Base-by-base conservation (phyloP, 2,329 filamentous ascomycete species). In the Westerdykella sp. region DNA sequence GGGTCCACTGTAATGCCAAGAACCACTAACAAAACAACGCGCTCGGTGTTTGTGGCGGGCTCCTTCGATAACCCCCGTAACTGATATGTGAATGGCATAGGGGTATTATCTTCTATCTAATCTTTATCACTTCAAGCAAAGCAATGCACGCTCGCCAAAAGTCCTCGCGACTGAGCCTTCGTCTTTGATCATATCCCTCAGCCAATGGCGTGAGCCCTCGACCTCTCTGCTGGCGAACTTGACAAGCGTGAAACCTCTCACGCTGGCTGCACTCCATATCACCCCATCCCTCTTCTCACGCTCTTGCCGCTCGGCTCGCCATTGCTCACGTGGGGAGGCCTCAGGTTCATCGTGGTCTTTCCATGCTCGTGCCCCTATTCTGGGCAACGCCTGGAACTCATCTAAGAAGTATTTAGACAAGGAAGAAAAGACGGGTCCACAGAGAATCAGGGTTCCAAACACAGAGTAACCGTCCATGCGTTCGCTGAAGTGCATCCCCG, bases 151-250 rank as follows among this genome's bases (percentile, higher is more conserved):
- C 43, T 89, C 83, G 1, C 91, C 91, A 72, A 96, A 96, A 11
- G 79, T 69, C 40, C 70, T 65, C 13, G 76, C 69, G 9, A 95
- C 73, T 49, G 79, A 90, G 1, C 85, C 86, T 63, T 95, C 87
- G 48, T 80, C 76, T 37, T 74, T 68, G 37, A 95, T 70, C 78
- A 96, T 85, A 6, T 74, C 75, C 9, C 81, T 80, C 45, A 97
- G 74, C 88, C 90, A 97, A 37, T 78, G 71, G 52, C 86, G 80
- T 4, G 84, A 89, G 21, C 83, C 84, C 64, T 97, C 89, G 18
- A 95, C 84, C 36, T 83, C 84, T 42, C 75, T 76, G 1, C 90
- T 87, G 1, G 87, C 88, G 63, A 97, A 94, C 65, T 97, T 97
- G 54, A 97, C 84, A 21, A 96, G 76, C 3, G 93, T 84, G 59